These are phyloP conservation scores for Diaporthe citriasiana DNA, from an alignment of 2,329 filamentous ascomycete species.

Conservation along the genomic window DNA sequence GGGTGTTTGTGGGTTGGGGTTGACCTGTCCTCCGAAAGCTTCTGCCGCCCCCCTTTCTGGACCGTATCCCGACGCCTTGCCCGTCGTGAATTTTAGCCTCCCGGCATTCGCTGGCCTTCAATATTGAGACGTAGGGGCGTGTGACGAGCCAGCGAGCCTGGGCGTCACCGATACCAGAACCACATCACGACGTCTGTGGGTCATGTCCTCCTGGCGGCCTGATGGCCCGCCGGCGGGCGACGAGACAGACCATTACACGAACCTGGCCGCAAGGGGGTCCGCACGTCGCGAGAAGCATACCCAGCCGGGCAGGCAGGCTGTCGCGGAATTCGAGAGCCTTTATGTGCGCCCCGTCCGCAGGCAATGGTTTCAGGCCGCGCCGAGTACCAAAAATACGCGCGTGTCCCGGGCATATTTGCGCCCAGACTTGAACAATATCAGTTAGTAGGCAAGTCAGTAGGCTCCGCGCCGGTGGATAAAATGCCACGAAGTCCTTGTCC, in stretches of 20 bases:
- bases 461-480: slow-evolving; percentile 7
- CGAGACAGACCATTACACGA: neutral
- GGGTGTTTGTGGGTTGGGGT: slow-evolving; percentile 32
- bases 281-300: slow-evolving; percentile 16
- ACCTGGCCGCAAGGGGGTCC: neutral
- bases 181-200: slow-evolving; percentile 19
- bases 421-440: neutral
- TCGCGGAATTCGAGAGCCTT: neutral
- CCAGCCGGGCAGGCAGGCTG: slow-evolving; percentile 28
- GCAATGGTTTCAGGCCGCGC: slow-evolving; percentile 8
- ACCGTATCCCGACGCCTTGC: slow-evolving; percentile 17
- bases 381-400: slow-evolving; percentile 10
- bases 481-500: slow-evolving; percentile 16
- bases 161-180: slow-evolving; percentile 27
- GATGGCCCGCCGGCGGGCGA: slow-evolving; percentile 30
- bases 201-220: neutral
- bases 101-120: neutral
- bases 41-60: slow-evolving; percentile 20
- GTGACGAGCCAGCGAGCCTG: slow-evolving; percentile 26
- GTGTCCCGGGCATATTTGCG: neutral
- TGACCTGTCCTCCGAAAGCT: slow-evolving; percentile 23
- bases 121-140: slow-evolving; percentile 20
- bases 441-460: neutral
- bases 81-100: slow-evolving; percentile 12
- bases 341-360: slow-evolving; percentile 1